Evolutionary conservation across 495 filamentous ascomycete genomes (phyloP), one percentile per base, ranked within the genome.

Genomic region (Annulohypoxylon bovei): DNA sequence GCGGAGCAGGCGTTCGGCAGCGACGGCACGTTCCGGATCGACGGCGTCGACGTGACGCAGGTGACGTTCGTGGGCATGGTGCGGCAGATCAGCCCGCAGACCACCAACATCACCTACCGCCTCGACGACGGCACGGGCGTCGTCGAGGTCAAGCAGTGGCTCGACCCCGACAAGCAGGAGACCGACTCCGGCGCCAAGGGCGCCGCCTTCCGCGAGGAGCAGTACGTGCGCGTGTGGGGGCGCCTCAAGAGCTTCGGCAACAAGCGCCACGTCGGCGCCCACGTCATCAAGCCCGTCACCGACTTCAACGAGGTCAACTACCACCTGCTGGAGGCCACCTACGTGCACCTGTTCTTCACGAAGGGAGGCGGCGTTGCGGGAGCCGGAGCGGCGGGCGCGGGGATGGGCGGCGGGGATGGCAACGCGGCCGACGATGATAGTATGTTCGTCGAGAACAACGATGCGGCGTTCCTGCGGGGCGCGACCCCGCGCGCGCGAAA

Each of bases 121-220:
- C 81, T 98, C 70, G 96, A 98, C 81, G 95, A 99, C 81, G 95
- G 96, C 79, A 98, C 95, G 0, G 95, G 93, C 63, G 84, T 88
- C 27, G 88, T 97, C 61, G 95, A 99, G 83, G 94, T 93, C 40
- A 98, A 97, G 84, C 88, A 92, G 78, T 98, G 93, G 93, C 82
- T 94, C 20, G 93, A 97, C 81, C 80, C 80, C 2, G 83, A 84
- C 60, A 81, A 83, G 61, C 74, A 81, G 12, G 84, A 87, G 33
- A 12, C 25, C 7, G 53, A 37, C 1, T 9, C 28, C 30, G 85
- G 86, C 79, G 84, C 87, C 53, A 82, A 75, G 28, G 76, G 82
- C 50, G 54, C 73, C 35, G 42, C 53, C 12, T 81, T 83, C 65
- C 69, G 74, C 7, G 83, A 91, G 68, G 90, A 93, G 70, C 86